Evolutionary conservation across 352 stramenopile species (phyloP).

Genomic region (Phytophthora cactorum): DNA sequence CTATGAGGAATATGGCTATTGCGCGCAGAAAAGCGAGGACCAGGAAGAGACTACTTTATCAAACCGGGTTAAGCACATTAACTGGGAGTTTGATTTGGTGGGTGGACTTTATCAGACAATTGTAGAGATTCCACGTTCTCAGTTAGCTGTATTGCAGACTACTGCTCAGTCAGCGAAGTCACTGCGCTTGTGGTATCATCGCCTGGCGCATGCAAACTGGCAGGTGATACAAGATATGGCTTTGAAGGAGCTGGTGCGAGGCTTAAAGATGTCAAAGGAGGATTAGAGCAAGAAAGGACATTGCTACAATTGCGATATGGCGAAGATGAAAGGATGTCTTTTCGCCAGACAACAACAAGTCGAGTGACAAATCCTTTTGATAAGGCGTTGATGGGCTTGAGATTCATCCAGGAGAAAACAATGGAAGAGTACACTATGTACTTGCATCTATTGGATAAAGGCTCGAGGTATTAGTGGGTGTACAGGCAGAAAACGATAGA

Average conservation of each 20-base stretch:
- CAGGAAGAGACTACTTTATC: not conserved
- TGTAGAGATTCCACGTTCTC: not conserved
- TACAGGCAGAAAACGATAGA: constrained; percentile 19
- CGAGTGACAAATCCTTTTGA: constrained; percentile 1
- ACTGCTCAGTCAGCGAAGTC: not conserved
- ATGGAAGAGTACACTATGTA: constrained; percentile 11
- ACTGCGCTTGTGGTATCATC: constrained; percentile 3
- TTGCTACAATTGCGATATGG: constrained; percentile 14
- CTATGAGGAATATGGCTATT: not conserved
- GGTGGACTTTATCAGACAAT: constrained; percentile 5
- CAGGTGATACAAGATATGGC: constrained; percentile 12
- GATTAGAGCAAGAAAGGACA: not conserved
- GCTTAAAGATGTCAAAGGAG: not conserved
- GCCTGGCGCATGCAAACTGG: constrained; percentile 15
- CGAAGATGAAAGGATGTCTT: constrained; percentile 20
- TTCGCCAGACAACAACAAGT: not conserved
- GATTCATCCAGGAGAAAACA: not conserved
- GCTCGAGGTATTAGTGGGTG: constrained; percentile 14
- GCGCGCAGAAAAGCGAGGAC: not conserved
- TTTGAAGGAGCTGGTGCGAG: constrained; percentile 3
- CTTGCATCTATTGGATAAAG: constrained; percentile 16
- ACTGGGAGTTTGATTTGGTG: constrained; percentile 2
- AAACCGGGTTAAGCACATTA: not conserved
- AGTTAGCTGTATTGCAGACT: not conserved
- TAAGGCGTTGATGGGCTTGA: constrained; percentile 10